Evolutionary conservation across 1,284 basidiomycete genomes (phyloP).

Genomic region (Phaffia rhodozyma): DNA sequence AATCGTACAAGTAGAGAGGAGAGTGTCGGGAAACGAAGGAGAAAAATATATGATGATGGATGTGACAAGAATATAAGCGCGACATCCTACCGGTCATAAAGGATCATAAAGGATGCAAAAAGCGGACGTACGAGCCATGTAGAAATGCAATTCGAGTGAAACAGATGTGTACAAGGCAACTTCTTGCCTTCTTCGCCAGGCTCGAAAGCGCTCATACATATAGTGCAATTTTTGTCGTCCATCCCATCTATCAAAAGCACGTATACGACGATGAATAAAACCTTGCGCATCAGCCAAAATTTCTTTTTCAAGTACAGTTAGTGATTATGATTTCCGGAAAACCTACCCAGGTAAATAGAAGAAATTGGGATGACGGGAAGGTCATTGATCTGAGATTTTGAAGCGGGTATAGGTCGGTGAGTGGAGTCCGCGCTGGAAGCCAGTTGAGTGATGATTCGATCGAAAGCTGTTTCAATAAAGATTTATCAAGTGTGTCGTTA

Average conservation of each 20-base stretch:
- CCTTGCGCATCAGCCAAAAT: neutral
- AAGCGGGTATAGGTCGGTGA: slow-evolving; percentile 7
- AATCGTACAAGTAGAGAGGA: no score
- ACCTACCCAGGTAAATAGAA: slow-evolving; percentile 4
- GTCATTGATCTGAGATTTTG: slow-evolving; percentile 2
- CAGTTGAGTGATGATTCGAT: slow-evolving; percentile 13
- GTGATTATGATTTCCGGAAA: neutral
- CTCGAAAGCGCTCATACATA: slow-evolving; percentile 15
- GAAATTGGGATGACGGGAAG: slow-evolving; percentile 9
- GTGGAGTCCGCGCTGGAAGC: slow-evolving; percentile 1
- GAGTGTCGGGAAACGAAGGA: no score
- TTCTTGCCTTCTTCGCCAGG: slow-evolving; percentile 5
- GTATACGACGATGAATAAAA: neutral
- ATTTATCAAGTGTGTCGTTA: neutral
- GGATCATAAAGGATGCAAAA: no score
- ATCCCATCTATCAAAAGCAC: neutral
- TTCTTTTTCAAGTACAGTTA: neutral
- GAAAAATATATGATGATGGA: no score
- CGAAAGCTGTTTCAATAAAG: slow-evolving; percentile 3
- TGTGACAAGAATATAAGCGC: no score
- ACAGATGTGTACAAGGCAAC: slow-evolving; percentile 12
- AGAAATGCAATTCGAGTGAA: slow-evolving; percentile 3
- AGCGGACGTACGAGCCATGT: slow-evolving; percentile 7
- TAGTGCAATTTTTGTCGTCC: slow-evolving; percentile 9
- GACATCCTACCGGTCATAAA: no score